A percentile compares a stretch with the other conserved stretches of the same genome.
These are phyloP conservation scores for Blastomyces parvus DNA, from an alignment of 2,329 filamentous ascomycete species.

Conservation along the genomic window DNA sequence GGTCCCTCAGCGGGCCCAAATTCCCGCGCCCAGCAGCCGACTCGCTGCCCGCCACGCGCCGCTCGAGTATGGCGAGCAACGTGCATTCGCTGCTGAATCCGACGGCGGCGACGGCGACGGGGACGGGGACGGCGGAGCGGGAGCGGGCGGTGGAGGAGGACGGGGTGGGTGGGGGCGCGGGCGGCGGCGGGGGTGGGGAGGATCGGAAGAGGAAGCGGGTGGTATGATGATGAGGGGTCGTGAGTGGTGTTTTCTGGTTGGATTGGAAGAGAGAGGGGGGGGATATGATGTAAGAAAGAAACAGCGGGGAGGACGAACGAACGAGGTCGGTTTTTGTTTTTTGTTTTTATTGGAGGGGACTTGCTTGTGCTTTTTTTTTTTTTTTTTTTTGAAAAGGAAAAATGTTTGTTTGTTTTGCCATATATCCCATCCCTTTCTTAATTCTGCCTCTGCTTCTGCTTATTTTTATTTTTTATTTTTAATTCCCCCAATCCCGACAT, in stretches of 20 bases:
- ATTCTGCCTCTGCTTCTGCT: no score
- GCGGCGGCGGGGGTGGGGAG: slow-evolving; percentile 46
- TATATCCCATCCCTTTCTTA: no score
- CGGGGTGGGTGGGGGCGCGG: slow-evolving; percentile 43
- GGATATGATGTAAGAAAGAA: no score
- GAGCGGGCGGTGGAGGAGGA: slow-evolving; percentile 56
- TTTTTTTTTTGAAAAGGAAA: no score
- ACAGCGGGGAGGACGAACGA: no score
- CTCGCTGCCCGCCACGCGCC: slow-evolving; percentile 50
- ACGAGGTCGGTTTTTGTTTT: no score
- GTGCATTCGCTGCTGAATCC: slow-evolving; percentile 59
- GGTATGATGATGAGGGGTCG: slow-evolving; percentile 26
- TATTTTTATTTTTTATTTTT: no score
- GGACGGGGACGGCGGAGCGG: slow-evolving; percentile 55
- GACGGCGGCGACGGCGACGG: slow-evolving; percentile 56
- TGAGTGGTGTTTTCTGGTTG: not conserved
- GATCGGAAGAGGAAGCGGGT: slow-evolving; percentile 54
- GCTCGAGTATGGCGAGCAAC: slow-evolving; percentile 63
- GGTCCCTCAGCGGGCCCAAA: slow-evolving; percentile 43
- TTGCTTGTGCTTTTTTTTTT: no score
- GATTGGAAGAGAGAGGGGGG: no score
- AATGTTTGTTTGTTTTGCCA: no score
- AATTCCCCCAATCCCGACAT: no score
- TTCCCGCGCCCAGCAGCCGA: slow-evolving; percentile 31
- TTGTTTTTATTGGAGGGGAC: no score